Evolutionary conservation across 208 protist genomes (phyloP).

Genomic region (Trichomonas gallinae): DNA sequence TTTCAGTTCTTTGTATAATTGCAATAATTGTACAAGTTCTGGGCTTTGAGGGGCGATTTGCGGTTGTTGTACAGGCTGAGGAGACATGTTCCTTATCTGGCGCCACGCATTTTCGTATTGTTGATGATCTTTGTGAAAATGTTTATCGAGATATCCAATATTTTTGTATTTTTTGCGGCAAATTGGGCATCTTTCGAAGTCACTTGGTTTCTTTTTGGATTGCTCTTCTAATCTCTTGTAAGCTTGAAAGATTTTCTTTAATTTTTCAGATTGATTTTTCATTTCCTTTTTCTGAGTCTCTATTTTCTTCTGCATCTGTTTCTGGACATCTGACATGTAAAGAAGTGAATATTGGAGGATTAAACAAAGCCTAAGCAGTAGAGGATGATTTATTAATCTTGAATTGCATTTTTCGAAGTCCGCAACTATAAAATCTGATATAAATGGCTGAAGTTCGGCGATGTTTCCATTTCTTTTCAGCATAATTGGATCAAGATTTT

Average conservation of each 20-base stretch:
- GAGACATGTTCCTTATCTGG: background rate
- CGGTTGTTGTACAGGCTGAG: no score
- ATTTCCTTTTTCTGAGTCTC: background rate
- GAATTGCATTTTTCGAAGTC: background rate
- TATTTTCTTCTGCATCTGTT: background rate
- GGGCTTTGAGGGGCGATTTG: background rate
- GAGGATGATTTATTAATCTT: background rate
- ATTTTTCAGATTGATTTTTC: background rate
- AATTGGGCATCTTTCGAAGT: background rate
- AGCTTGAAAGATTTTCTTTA: background rate
- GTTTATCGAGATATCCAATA: background rate
- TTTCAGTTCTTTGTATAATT: background rate
- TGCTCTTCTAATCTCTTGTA: background rate
- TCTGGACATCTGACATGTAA: background rate
- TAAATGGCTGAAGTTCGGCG: background rate
- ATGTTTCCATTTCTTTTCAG: background rate
- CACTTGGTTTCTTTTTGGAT: background rate
- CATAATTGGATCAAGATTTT: background rate
- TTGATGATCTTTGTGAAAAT: background rate
- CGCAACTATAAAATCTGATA: background rate
- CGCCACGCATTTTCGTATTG: background rate
- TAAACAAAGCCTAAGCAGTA: background rate
- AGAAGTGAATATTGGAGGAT: background rate
- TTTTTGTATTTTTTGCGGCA: background rate
- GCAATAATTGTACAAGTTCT: background rate